Percentiles rank a stretch among this genome's conserved stretches.
Conservation (phyloP, 2,329 filamentous ascomycete species). For the Daldinia eschscholtzii region DNA sequence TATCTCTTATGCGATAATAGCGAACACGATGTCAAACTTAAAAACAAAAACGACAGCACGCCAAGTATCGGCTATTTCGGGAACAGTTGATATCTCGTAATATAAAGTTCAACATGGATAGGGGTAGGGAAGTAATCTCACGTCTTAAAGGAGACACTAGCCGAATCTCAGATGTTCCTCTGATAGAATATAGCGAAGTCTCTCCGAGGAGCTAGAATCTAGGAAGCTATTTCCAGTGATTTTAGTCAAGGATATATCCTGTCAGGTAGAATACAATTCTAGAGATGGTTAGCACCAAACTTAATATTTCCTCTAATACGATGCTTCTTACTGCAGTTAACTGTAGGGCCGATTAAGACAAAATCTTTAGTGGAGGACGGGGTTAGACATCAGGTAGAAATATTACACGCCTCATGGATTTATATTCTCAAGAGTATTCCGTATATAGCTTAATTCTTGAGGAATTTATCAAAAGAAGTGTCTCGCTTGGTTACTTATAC, state of each 20-base stretch:
- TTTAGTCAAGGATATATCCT: not conserved
- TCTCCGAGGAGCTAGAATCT: not conserved
- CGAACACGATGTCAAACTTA: slow-evolving; percentile 18
- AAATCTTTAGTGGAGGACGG: not conserved
- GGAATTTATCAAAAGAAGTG: too few species aligned
- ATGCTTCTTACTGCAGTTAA: not conserved
- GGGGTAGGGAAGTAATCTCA: not conserved
- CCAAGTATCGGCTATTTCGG: slow-evolving; percentile 25
- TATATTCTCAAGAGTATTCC: not conserved
- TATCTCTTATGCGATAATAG: not conserved
- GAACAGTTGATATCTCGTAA: slow-evolving; percentile 14
- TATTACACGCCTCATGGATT: not conserved
- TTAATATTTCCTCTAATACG: not conserved
- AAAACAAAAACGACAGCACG: slow-evolving; percentile 11
- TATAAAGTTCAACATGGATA: slow-evolving; percentile 3
- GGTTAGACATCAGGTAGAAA: not conserved
- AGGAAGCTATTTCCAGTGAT: not conserved
- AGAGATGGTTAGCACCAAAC: not conserved
- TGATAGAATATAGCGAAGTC: not conserved
- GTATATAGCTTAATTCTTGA: not conserved
- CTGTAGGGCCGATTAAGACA: not conserved
- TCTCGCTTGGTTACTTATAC: not conserved
- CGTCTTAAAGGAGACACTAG: not conserved
- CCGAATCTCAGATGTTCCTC: not conserved
- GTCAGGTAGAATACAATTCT: not conserved